Conservation (phyloP, 805 yeast genomes). For the Candida silvicultrix region DNA sequence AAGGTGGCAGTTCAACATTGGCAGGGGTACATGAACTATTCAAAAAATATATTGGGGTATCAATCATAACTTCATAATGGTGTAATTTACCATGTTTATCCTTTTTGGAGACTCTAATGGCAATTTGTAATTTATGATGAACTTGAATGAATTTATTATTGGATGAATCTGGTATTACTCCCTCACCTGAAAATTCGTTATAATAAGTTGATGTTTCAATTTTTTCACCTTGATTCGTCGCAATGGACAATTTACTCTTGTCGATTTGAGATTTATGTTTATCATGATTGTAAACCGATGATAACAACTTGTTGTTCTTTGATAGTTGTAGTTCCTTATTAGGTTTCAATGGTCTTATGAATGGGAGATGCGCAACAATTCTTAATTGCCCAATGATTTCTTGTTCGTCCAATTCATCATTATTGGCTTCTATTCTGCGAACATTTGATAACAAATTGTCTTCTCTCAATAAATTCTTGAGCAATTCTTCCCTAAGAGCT, state of each 20-base stretch:
- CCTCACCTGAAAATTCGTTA: slow-evolving; percentile 11
- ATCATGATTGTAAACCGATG: slow-evolving; percentile 1
- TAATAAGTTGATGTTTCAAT: slow-evolving; percentile 8
- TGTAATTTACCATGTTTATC: slow-evolving; percentile 50
- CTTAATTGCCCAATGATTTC: slow-evolving; percentile 17
- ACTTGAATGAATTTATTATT: slow-evolving; percentile 58
- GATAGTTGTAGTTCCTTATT: not conserved
- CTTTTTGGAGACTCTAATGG: slow-evolving; percentile 60
- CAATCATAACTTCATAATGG: slow-evolving; percentile 76
- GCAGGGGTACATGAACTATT: slow-evolving; percentile 34
- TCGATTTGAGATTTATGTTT: slow-evolving; percentile 6
- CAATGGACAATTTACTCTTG: slow-evolving; percentile 6
- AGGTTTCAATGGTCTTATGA: slow-evolving; percentile 8
- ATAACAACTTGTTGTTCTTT: not conserved
- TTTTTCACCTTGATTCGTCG: slow-evolving; percentile 7
- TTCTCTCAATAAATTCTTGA: slow-evolving; percentile 39
- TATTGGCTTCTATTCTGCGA: slow-evolving; percentile 21
- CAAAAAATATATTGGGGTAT: slow-evolving; percentile 61
- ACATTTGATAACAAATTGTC: slow-evolving; percentile 59
- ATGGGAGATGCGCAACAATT: slow-evolving; percentile 11
- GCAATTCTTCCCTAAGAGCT: slow-evolving; percentile 54
- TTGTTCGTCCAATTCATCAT: slow-evolving; percentile 11
- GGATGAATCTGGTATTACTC: slow-evolving; percentile 43
- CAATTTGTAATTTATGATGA: slow-evolving; percentile 63
- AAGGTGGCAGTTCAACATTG: slow-evolving; percentile 32